phyloP scores from a whole-genome alignment of 202 grass and related monocot species.

The Setaria italica region DNA sequence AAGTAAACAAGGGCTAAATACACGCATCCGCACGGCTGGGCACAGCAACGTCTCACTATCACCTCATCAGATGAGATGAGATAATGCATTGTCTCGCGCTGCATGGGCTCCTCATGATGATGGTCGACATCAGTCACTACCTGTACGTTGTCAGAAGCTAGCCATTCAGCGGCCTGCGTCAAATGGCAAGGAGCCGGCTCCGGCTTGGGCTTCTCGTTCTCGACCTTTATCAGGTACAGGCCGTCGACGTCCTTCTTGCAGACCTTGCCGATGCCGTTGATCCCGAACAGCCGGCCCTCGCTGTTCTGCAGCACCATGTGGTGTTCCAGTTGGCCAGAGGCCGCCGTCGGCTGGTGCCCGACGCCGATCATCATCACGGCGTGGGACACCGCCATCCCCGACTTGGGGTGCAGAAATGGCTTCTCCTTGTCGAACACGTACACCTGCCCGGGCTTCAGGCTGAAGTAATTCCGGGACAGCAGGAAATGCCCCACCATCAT shows the following conservation, averaged over 20 bases:
- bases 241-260: not conserved
- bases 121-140: no score
- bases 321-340: not conserved
- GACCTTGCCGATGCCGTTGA: not conserved
- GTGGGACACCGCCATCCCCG: not conserved
- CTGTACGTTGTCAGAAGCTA: no score
- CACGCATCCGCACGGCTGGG: no score
- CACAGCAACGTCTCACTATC: no score
- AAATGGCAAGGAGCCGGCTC: no score
- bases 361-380: not conserved
- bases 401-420: not conserved
- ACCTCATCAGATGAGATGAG: no score
- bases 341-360: not conserved
- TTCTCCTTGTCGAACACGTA: not conserved
- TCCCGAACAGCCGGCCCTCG: not conserved
- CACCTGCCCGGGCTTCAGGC: not conserved
- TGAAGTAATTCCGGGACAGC: constrained; percentile 1
- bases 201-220: not conserved
- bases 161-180: no score
- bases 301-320: constrained; percentile 12
- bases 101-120: no score
- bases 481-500: no score
- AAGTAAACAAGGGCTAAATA: no score
- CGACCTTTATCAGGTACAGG: not conserved
- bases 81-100: no score